Base-by-base conservation (phyloP, 2,329 filamentous ascomycete genomes). In the Rutstroemia sp. region DNA sequence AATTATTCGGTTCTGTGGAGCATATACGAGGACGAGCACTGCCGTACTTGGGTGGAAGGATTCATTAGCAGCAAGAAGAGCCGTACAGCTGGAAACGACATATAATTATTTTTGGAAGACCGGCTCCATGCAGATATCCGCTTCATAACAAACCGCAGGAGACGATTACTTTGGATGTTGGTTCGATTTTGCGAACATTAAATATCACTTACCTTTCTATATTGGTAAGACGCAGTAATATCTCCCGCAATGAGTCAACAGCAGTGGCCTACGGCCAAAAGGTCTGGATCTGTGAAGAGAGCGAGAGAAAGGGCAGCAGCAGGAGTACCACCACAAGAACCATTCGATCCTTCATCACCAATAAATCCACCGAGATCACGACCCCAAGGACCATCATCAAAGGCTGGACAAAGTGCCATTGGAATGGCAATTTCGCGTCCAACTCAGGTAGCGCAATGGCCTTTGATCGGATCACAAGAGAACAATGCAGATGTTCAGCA, bases 391-490 rank as follows among this genome's bases (percentile, higher is more conserved):
- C 64, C 65, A 48, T 23, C 51, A 41, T 49, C 58, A 14, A 63
- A 59, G 17, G 48, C 57, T 30, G 61, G 50, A 16, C 64, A 60
- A 56, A 59, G 61, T 42, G 58, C 63, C 17, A 64, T 65, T 56
- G 67, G 67, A 25, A 61, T 67, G 48, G 70, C 76, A 48, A 84
- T 84, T 46, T 69, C 65, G 77, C 79, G 42, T 74, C 77, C 67
- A 21, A 68, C 64, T 19, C 79, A 74, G 49, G 72, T 76, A 50
- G 75, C 79, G 5, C 81, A 83, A 63, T 82, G 79, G 79, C 79
- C 80, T 14, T 65, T 82, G 41, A 68, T 73, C 21, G 64, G 57
- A 34, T 25, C 44, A 12, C 57, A 60, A 12, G 58, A 61, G 34
- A 59, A 63, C 48, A 58, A 56, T 45, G 48, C 53, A 49, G 57